Evolutionary conservation across 1,139 yeast genomes (phyloP).

Genomic region (Nakaseomyces sp.): DNA sequence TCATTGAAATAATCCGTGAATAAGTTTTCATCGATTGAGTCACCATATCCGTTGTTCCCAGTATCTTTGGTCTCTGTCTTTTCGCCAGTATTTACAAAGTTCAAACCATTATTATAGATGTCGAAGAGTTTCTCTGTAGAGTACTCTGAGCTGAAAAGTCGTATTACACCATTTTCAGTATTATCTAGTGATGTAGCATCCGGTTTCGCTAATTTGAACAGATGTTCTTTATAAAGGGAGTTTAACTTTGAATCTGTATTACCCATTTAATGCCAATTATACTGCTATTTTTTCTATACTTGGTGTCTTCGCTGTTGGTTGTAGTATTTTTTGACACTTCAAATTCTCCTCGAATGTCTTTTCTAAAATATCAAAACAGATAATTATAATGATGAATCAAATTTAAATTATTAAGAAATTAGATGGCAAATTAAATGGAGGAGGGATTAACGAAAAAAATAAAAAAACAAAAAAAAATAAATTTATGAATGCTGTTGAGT

Average conservation of each 20-base stretch:
- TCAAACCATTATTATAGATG: neutral
- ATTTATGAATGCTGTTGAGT: too few relatives aligned
- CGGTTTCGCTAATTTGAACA: constrained; percentile 44
- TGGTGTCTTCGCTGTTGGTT: neutral
- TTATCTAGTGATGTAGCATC: constrained; percentile 35
- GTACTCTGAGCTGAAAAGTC: constrained; percentile 6
- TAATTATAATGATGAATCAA: too few relatives aligned
- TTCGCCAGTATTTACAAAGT: neutral
- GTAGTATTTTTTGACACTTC: too few relatives aligned
- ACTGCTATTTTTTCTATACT: neutral
- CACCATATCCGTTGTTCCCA: neutral
- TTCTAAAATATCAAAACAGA: too few relatives aligned
- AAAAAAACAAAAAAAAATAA: too few relatives aligned
- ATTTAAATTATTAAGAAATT: too few relatives aligned
- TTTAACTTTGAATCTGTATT: constrained; percentile 55
- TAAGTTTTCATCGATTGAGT: neutral
- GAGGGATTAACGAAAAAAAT: too few relatives aligned
- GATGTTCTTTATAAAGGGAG: constrained; percentile 47
- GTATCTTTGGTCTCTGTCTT: neutral
- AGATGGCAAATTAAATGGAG: too few relatives aligned
- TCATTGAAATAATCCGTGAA: constrained; percentile 3
- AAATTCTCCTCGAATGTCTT: too few relatives aligned
- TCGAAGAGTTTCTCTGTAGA: neutral
- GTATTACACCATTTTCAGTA: constrained; percentile 2
- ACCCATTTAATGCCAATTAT: constrained; percentile 41